These are phyloP conservation scores for Penicillium sp. DNA, from an alignment of 2,329 filamentous ascomycete species.

Conservation along the genomic window DNA sequence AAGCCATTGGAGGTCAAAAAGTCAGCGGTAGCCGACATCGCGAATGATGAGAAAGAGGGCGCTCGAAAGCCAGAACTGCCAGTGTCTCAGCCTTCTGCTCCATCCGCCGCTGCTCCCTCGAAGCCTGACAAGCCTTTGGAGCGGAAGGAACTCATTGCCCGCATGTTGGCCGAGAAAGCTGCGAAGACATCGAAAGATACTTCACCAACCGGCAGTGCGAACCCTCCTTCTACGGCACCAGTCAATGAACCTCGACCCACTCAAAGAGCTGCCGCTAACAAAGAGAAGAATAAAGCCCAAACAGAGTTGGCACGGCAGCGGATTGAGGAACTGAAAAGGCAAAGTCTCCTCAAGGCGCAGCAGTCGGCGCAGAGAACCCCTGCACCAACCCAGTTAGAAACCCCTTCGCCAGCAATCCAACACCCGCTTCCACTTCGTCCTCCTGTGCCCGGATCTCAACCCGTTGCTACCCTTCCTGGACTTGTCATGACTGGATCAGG, in stretches of 20 bases:
- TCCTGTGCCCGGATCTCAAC: slow-evolving; percentile 28
- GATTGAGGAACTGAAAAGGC: slow-evolving; percentile 68
- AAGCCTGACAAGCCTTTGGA: slow-evolving; percentile 51
- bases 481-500: slow-evolving; percentile 47
- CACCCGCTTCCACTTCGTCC: slow-evolving; percentile 41
- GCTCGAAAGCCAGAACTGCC: neutral
- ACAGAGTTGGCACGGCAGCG: slow-evolving; percentile 75
- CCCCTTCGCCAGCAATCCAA: slow-evolving; percentile 22
- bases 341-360: slow-evolving; percentile 41
- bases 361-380: slow-evolving; percentile 16
- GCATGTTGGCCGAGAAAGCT: slow-evolving; percentile 68
- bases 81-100: neutral
- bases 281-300: slow-evolving; percentile 57
- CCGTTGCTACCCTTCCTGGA: slow-evolving; percentile 48
- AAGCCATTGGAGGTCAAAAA: neutral
- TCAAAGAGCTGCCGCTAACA: slow-evolving; percentile 29
- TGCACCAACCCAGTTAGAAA: neutral
- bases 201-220: slow-evolving; percentile 6
- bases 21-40: neutral
- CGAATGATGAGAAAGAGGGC: neutral
- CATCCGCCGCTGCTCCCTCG: slow-evolving; percentile 13
- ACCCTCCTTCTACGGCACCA: slow-evolving; percentile 9
- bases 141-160: slow-evolving; percentile 72
- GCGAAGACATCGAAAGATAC: slow-evolving; percentile 47
- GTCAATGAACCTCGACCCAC: slow-evolving; percentile 2